Evolutionary conservation across 805 yeast species (phyloP).

Genomic region (Peterozyma xylosa): DNA sequence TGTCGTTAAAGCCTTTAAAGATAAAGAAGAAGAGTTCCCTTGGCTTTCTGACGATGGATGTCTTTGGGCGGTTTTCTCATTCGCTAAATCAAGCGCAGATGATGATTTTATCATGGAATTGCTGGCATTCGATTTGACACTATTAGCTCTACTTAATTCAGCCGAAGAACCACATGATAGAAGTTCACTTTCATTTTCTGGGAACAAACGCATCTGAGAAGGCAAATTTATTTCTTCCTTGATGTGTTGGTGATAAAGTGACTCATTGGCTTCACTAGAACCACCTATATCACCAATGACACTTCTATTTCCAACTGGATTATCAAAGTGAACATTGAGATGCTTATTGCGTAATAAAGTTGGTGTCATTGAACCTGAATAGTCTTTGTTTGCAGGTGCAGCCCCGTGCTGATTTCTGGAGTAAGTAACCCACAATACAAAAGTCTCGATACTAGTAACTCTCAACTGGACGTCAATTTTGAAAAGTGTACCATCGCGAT

Average conservation of each 20-base stretch:
- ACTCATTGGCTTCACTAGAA: slow-evolving; percentile 1
- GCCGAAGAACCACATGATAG: slow-evolving; percentile 19
- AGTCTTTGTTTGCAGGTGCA: neutral
- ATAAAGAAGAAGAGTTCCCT: neutral
- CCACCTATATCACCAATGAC: slow-evolving; percentile 1
- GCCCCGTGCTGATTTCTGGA: slow-evolving; percentile 35
- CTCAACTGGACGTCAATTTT: slow-evolving; percentile 77
- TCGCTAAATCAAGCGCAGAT: slow-evolving; percentile 1
- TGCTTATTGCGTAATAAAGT: too few species aligned
- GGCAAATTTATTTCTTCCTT: slow-evolving; percentile 28
- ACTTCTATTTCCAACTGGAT: slow-evolving; percentile 1
- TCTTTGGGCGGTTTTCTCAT: neutral
- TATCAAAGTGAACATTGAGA: slow-evolving; percentile 1
- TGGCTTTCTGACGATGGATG: neutral
- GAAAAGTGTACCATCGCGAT: slow-evolving; percentile 59
- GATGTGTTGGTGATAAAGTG: slow-evolving; percentile 2
- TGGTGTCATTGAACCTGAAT: neutral
- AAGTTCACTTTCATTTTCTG: slow-evolving; percentile 26
- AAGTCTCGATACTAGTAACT: slow-evolving; percentile 49
- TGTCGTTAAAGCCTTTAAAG: neutral
- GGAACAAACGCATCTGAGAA: slow-evolving; percentile 46
- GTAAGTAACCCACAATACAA: slow-evolving; percentile 81
- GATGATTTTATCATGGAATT: slow-evolving; percentile 1
- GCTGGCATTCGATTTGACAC: slow-evolving; percentile 4
- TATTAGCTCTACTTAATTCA: slow-evolving; percentile 11